A percentile compares a stretch with the other conserved stretches of the same genome.
These are phyloP conservation scores for Blastomyces parvus DNA, from an alignment of 2,329 filamentous ascomycete species.

Conservation along the genomic window DNA sequence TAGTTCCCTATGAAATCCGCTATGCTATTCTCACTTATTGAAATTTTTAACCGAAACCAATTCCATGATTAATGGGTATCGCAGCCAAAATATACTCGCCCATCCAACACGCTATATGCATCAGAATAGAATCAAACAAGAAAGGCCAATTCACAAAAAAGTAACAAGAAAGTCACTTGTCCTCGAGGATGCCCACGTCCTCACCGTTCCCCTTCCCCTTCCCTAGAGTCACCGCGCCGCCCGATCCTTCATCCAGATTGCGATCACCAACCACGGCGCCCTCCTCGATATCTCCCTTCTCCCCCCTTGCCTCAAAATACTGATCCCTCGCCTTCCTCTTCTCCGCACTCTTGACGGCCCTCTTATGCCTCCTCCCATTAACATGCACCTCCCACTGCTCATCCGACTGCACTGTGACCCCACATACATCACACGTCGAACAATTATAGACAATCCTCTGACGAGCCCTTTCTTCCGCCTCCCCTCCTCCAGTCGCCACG, in stretches of 20 bases:
- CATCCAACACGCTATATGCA: not conserved
- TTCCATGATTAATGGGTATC: not conserved
- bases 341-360: conserved; percentile 34
- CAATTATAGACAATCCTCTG: conserved; percentile 22
- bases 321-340: conserved; percentile 25
- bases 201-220: not conserved
- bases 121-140: not conserved
- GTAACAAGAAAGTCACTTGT: not conserved
- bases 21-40: not conserved
- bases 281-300: not conserved
- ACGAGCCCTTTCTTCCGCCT: not conserved
- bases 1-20: not conserved
- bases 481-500: not conserved
- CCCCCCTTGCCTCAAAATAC: conserved; percentile 21
- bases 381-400: conserved; percentile 45
- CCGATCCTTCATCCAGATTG: not conserved
- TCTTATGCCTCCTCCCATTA: conserved; percentile 49
- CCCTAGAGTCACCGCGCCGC: not conserved
- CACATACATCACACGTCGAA: conserved; percentile 59
- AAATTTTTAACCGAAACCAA: not conserved
- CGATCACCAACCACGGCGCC: not conserved
- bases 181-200: not conserved
- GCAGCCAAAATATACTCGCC: not conserved
- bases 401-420: conserved; percentile 39
- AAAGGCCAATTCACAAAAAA: not conserved